phyloP scores from a whole-genome alignment of 768 basidiomycete genomes.

The Agrocybe pediades region DNA sequence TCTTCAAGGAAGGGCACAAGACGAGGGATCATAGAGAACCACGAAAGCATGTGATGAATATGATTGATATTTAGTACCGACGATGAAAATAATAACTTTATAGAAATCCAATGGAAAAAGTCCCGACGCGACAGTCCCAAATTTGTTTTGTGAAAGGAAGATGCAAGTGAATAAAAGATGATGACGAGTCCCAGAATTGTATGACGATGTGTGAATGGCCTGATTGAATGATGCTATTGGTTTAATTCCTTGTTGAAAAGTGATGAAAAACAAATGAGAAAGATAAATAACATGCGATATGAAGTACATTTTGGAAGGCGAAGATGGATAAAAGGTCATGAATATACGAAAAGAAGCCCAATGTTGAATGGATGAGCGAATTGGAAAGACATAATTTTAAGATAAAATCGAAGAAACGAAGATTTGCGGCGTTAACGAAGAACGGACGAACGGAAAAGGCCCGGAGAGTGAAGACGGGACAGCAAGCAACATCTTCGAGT shows the following conservation, averaged over 20 bases:
- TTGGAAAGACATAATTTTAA: slow-evolving; percentile 1
- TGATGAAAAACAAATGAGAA: slow-evolving; percentile 10
- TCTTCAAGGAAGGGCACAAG: no score
- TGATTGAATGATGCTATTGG: slow-evolving; percentile 3
- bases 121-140: background rate
- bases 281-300: slow-evolving; percentile 15
- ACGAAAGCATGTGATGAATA: no score
- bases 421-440: background rate
- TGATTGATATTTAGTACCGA: no score
- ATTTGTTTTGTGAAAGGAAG: slow-evolving; percentile 1
- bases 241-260: slow-evolving; percentile 17
- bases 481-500: background rate
- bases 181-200: slow-evolving; percentile 1
- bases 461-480: background rate
- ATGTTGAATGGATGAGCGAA: slow-evolving; percentile 7
- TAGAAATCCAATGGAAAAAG: background rate
- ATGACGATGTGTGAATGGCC: slow-evolving; percentile 1
- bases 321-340: background rate
- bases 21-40: no score
- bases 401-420: background rate
- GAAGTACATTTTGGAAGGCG: slow-evolving; percentile 18
- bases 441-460: background rate
- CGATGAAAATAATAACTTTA: no score
- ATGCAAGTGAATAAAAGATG: background rate
- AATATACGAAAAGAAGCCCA: slow-evolving; percentile 10